These are phyloP conservation scores for Pelargonium citronellum DNA, from an alignment of 441 rosid genomes.

Conservation along the genomic window DNA sequence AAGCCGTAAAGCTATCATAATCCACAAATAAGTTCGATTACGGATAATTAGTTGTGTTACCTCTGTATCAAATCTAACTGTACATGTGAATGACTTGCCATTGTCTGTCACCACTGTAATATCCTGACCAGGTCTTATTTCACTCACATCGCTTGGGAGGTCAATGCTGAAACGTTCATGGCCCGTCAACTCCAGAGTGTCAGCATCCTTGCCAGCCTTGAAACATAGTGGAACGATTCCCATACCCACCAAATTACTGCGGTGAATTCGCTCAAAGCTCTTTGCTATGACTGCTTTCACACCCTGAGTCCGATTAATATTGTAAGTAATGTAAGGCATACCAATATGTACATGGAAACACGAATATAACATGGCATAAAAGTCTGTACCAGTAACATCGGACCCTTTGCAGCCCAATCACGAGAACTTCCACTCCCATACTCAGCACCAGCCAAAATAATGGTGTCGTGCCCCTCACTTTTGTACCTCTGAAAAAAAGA, in stretches of 20 bases:
- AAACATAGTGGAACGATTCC: conserved; percentile 78
- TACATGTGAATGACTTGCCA: conserved; percentile 73
- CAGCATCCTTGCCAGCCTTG: conserved; percentile 81
- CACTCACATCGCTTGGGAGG: conserved; percentile 57
- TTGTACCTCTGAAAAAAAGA: conserved; percentile 36
- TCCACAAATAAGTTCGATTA: too few relatives aligned
- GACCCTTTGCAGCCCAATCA: conserved; percentile 99
- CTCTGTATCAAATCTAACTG: conserved; percentile 76
- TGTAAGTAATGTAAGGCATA: background rate
- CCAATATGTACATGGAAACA: background rate
- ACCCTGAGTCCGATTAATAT: conserved; percentile 39
- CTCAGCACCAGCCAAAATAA: conserved; percentile 87
- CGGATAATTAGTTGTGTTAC: conserved; percentile 27
- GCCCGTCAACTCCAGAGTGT: conserved; percentile 72
- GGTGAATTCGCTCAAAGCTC: conserved; percentile 88
- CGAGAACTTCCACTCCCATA: conserved; percentile 96
- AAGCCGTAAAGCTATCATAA: too few relatives aligned
- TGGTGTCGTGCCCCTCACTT: conserved; percentile 57
- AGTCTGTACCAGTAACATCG: conserved; percentile 68
- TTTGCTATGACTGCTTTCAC: conserved; percentile 87
- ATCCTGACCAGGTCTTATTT: conserved; percentile 87
- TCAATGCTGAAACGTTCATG: conserved; percentile 64
- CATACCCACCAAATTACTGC: conserved; percentile 90
- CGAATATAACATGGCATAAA: background rate
- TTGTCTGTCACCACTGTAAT: conserved; percentile 54